Percentiles rank a stretch among this genome's conserved stretches.
Evolutionary conservation across 2,329 filamentous ascomycete genomes (phyloP).

Genomic region (Chaetothyriales sp.): DNA sequence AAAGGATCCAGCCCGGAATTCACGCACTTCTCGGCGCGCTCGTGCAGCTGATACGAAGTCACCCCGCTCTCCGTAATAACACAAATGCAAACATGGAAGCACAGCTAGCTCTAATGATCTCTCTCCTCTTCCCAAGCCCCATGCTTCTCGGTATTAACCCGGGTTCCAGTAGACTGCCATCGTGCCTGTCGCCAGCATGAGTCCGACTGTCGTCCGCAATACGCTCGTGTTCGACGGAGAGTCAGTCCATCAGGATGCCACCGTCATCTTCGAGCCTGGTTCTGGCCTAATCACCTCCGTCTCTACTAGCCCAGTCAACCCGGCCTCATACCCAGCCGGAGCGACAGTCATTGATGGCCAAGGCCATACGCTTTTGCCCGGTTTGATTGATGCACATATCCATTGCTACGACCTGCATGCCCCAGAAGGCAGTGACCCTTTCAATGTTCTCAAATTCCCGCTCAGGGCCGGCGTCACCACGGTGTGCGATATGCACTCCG

Average conservation of each 20-base stretch:
- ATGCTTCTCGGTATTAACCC: no score
- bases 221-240: constrained; percentile 15
- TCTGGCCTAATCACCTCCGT: constrained; percentile 15
- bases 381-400: constrained; percentile 17
- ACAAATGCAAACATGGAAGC: no score
- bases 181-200: constrained; percentile 1
- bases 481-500: constrained; percentile 17
- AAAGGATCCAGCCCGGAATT: no score
- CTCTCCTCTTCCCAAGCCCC: no score
- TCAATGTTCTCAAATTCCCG: constrained; percentile 9
- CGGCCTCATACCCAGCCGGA: constrained; percentile 3
- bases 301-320: constrained; percentile 3
- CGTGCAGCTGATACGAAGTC: no score
- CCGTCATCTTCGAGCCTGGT: constrained; percentile 14
- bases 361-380: constrained; percentile 16
- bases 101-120: no score
- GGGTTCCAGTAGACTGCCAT: background rate
- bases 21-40: no score
- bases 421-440: constrained; percentile 9
- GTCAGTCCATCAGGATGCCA: constrained; percentile 6
- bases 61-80: no score
- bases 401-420: constrained; percentile 13
- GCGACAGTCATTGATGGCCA: constrained; percentile 14
- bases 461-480: constrained; percentile 17
- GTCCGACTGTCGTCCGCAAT: constrained; percentile 12